These are phyloP conservation scores for Favolaschia claudopus DNA, from an alignment of 768 basidiomycete genomes.

Conservation along the genomic window DNA sequence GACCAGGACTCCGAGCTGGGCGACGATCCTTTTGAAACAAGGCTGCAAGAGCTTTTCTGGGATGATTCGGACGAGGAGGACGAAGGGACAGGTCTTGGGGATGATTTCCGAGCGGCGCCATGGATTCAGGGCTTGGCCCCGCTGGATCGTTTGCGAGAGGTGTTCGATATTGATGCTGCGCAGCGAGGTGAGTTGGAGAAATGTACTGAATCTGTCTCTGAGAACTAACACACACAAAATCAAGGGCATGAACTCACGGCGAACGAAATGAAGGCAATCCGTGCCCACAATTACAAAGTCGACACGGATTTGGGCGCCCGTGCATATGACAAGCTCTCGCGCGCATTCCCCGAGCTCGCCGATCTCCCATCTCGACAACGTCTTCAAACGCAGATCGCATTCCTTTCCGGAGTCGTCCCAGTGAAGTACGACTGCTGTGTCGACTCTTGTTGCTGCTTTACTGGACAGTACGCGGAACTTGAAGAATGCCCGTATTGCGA, in stretches of 20 bases:
- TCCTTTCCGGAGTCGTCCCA: slow-evolving; percentile 37
- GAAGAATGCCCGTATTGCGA: slow-evolving; percentile 46
- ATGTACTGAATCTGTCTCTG: too few relatives aligned
- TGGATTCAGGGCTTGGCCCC: background rate
- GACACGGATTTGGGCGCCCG: slow-evolving; percentile 8
- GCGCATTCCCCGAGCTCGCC: slow-evolving; percentile 29
- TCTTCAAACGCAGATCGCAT: slow-evolving; percentile 21
- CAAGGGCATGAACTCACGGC: too few relatives aligned
- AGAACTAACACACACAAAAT: too few relatives aligned
- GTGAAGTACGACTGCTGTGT: slow-evolving; percentile 46
- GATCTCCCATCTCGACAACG: slow-evolving; percentile 27
- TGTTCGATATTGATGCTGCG: background rate
- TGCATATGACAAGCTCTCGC: background rate
- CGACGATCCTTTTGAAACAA: slow-evolving; percentile 13
- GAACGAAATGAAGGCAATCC: background rate
- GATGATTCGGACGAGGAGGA: slow-evolving; percentile 6
- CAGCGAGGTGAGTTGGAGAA: background rate
- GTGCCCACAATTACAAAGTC: slow-evolving; percentile 5
- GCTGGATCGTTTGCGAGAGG: background rate
- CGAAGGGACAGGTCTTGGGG: background rate
- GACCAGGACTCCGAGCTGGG: slow-evolving; percentile 30
- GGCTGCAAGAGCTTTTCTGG: background rate
- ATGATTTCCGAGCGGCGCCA: background rate
- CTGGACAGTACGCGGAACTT: slow-evolving; percentile 37
- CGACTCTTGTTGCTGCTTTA: slow-evolving; percentile 48